Evolutionary conservation across 129 eudicot species (phyloP), one percentile per base, ranked within the genome.

Genomic region (Centella asiatica): DNA sequence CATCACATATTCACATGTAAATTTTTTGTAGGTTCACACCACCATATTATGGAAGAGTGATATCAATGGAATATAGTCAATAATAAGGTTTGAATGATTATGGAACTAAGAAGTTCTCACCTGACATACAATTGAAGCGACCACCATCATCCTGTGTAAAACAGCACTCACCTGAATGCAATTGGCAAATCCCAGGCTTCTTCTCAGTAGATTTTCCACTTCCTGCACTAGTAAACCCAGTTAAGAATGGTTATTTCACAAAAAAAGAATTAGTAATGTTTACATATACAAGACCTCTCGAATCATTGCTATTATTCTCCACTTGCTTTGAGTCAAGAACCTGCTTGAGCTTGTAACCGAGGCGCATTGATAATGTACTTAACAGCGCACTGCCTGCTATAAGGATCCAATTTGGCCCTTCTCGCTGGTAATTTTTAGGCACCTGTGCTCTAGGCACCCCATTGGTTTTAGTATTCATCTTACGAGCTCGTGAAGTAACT

Each of bases 301-400:
- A 69, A 57, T 56, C 64, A 51, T 52, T 74, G 78, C 66, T 70
- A 37, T 68, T 69, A 52, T 62, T 77, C 22, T 77, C 78, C 28
- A 70, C 73, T 54, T 75, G 87, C 72, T 80, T 86, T 17, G 79
- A 15, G 36, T 92, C 96, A 52, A 84, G 55, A 27, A 73, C 74
- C 70, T 84, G 95, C 81, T 84, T 92, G 69, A 92, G 88, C 78
- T 84, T 92, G 77, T 73, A 87, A 46, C 98, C 98, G 40, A 92
- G 70, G 57, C 92, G 98, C 63, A 92, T 73, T 11, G 95, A 87
- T 45, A 92, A 71, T 29, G 98, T 83, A 74, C 98, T 92, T 62
- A 92, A 46, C 80, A 92, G 69, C 66, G 98, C 98, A 64, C 98
- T 80, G 46, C 98, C 98, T 59, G 94, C 94, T n/a, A 92, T 77